Evolutionary conservation across 208 protist genomes (phyloP).

Genomic region (Leptomonas seymouri): DNA sequence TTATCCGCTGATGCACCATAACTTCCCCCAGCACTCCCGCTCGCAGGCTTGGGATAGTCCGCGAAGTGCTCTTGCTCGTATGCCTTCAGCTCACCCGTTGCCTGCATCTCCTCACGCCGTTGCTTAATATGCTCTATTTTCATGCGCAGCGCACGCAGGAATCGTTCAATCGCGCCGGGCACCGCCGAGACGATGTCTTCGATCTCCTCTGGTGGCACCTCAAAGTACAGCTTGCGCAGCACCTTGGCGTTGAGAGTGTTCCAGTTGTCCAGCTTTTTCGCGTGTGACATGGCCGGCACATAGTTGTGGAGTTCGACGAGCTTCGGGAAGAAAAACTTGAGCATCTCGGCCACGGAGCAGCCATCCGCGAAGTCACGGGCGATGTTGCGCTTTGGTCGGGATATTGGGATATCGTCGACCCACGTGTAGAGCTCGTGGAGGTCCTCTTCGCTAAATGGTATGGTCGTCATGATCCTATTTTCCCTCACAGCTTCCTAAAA

Average conservation of each 20-base stretch:
- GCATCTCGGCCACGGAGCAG: constrained; percentile 96
- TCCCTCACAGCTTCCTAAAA: neutral
- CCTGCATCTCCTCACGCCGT: constrained; percentile 32
- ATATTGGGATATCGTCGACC: constrained; percentile 97
- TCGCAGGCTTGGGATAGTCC: constrained; percentile 1
- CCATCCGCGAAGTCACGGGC: constrained; percentile 98
- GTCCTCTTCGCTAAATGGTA: constrained; percentile 93
- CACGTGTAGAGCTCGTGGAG: constrained; percentile 97
- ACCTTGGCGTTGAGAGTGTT: constrained; percentile 95
- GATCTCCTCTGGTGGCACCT: constrained; percentile 87
- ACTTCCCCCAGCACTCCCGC: constrained; percentile 5
- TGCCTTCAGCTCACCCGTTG: constrained; percentile 9
- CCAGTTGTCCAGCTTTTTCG: constrained; percentile 98
- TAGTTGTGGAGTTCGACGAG: constrained; percentile 99
- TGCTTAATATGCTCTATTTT: constrained; percentile 90
- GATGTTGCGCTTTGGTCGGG: constrained; percentile 97
- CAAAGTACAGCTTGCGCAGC: constrained; percentile 94
- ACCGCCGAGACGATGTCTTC: constrained; percentile 89
- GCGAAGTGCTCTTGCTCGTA: constrained; percentile 19
- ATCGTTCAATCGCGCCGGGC: constrained; percentile 93
- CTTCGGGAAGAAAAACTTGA: constrained; percentile 97
- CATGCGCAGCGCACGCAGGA: constrained; percentile 91
- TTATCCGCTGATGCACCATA: constrained; percentile 3
- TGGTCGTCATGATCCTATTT: constrained; percentile 39
- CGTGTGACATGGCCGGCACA: constrained; percentile 78